These are phyloP conservation scores for Cyberlindnera euphorbiiphila DNA, from an alignment of 805 yeast species.

Conservation along the genomic window DNA sequence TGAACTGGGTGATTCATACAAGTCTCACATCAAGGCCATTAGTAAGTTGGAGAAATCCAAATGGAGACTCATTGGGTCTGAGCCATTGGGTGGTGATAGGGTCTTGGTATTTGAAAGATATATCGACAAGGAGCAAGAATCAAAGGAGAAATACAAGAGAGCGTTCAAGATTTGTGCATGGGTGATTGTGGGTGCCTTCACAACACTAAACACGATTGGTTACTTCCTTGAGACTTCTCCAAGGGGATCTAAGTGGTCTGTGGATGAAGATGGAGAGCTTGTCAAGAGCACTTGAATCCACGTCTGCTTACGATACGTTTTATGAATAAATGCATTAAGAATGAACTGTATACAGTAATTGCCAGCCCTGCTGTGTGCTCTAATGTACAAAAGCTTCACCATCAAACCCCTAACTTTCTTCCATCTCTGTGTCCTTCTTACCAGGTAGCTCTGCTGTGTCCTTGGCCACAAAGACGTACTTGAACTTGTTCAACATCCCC, in stretches of 20 bases:
- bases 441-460: constrained; percentile 15
- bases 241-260: constrained; percentile 1
- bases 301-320: too few species aligned
- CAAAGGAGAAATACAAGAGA: constrained; percentile 1
- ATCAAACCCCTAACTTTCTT: constrained; percentile 3
- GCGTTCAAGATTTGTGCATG: background rate
- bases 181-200: background rate
- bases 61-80: constrained; percentile 32
- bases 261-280: constrained; percentile 4
- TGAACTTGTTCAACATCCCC: constrained; percentile 70
- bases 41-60: constrained; percentile 37
- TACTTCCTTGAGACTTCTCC: constrained; percentile 3
- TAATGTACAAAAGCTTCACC: background rate
- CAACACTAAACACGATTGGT: constrained; percentile 2
- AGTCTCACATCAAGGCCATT: constrained; percentile 33
- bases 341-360: too few species aligned
- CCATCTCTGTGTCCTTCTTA: constrained; percentile 14
- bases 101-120: constrained; percentile 40
- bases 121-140: constrained; percentile 15
- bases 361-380: too few species aligned
- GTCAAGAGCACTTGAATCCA: background rate
- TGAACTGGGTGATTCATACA: constrained; percentile 37
- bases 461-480: constrained; percentile 29
- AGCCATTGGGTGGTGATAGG: constrained; percentile 27
- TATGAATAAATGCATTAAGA: too few species aligned